Evolutionary conservation across 257 asterid genomes (phyloP).

Genomic region (Solanum bukasovii): DNA sequence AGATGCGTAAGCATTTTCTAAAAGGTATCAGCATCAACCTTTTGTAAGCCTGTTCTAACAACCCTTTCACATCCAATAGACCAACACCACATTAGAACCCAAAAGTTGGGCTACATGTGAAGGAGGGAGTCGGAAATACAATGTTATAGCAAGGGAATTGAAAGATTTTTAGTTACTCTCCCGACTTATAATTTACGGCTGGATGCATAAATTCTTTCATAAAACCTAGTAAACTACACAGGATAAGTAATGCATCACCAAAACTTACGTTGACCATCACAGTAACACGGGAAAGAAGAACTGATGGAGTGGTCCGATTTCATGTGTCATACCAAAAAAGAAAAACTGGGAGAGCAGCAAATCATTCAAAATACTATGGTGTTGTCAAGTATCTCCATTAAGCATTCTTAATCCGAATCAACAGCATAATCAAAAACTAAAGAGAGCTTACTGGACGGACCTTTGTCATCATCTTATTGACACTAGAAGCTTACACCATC

Average conservation of each 20-base stretch:
- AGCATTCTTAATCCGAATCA: background rate
- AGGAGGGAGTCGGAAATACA: background rate
- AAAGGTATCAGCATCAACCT: background rate
- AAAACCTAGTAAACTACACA: background rate
- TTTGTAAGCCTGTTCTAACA: background rate
- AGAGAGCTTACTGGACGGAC: background rate
- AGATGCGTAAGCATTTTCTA: background rate
- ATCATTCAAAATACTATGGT: background rate
- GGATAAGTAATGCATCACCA: background rate
- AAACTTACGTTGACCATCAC: background rate
- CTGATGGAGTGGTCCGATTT: background rate
- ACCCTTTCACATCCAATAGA: background rate
- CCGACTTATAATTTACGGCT: background rate
- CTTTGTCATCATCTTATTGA: background rate
- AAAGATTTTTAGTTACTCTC: background rate
- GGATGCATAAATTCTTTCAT: background rate
- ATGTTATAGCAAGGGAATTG: background rate
- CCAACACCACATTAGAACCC: background rate
- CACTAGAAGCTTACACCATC: background rate
- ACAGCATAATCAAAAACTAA: background rate
- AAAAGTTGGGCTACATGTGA: background rate
- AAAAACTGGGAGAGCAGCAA: background rate
- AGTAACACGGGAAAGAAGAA: background rate
- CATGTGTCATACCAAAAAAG: background rate
- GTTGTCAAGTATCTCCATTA: background rate